Evolutionary conservation across 768 basidiomycete genomes (phyloP).

Genomic region (Boletus rubroflammeus): DNA sequence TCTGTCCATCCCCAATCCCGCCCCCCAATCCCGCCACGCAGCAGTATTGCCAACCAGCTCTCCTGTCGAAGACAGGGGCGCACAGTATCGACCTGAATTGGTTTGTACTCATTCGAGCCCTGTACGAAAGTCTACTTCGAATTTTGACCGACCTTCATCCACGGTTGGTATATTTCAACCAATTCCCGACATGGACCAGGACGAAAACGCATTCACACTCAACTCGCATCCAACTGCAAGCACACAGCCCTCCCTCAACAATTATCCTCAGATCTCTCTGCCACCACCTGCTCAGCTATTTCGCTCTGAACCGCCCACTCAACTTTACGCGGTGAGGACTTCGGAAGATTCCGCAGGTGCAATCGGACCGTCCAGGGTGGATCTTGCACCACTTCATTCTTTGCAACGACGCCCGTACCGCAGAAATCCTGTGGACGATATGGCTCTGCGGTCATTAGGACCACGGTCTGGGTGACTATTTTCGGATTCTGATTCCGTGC

Average conservation of each 20-base stretch:
- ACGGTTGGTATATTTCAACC: constrained; percentile 15
- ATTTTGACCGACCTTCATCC: constrained; percentile 19
- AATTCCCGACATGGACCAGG: constrained; percentile 5
- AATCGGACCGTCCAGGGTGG: constrained; percentile 32
- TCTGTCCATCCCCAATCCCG: not conserved
- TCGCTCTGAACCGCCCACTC: constrained; percentile 25
- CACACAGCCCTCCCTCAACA: constrained; percentile 9
- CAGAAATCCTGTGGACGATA: constrained; percentile 61
- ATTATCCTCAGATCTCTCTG: constrained; percentile 25
- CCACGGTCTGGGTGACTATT: constrained; percentile 37
- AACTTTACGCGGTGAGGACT: constrained; percentile 29
- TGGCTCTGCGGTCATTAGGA: constrained; percentile 48
- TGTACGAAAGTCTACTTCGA: constrained; percentile 18
- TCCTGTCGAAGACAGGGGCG: constrained; percentile 10
- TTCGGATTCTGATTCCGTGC: constrained; percentile 11
- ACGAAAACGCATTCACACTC: constrained; percentile 7
- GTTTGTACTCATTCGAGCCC: constrained; percentile 17
- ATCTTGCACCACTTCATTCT: constrained; percentile 56
- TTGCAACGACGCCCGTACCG: constrained; percentile 57
- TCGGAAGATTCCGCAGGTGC: constrained; percentile 16
- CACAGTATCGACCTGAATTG: constrained; percentile 12
- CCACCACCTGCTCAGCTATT: constrained; percentile 33
- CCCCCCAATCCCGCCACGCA: constrained; percentile 5
- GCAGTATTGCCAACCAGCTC: not conserved
- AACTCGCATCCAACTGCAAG: constrained; percentile 4